phyloP scores from a whole-genome alignment of 2,329 filamentous ascomycete species.

The Metarhizium guizhouense region DNA sequence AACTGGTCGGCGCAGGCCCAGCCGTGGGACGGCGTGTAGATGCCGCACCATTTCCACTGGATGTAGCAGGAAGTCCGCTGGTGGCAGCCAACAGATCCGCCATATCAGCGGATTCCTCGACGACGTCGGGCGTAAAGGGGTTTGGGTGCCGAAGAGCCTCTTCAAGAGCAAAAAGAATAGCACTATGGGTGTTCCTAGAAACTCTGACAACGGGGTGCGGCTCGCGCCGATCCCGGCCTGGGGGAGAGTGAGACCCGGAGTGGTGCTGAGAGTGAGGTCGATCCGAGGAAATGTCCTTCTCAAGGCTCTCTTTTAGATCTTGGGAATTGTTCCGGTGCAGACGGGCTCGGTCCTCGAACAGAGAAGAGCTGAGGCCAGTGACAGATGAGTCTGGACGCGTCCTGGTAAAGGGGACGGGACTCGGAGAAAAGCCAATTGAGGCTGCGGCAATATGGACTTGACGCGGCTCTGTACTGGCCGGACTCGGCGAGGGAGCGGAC shows the following conservation, averaged over 20 bases:
- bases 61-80: slow-evolving; percentile 42
- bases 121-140: slow-evolving; percentile 71
- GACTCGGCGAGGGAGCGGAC: slow-evolving; percentile 32
- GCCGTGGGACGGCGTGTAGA: slow-evolving; percentile 35
- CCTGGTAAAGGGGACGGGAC: slow-evolving; percentile 17
- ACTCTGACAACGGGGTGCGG: slow-evolving; percentile 51
- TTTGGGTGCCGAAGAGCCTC: slow-evolving; percentile 78
- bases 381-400: slow-evolving; percentile 14
- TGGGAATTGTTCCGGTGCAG: slow-evolving; percentile 34
- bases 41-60: slow-evolving; percentile 44
- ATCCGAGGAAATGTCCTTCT: slow-evolving; percentile 27
- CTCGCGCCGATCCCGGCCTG: slow-evolving; percentile 23
- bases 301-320: slow-evolving; percentile 36
- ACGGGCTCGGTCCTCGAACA: slow-evolving; percentile 14
- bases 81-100: slow-evolving; percentile 62
- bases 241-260: slow-evolving; percentile 18
- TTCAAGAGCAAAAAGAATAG: slow-evolving; percentile 87
- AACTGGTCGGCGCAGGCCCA: slow-evolving; percentile 42
- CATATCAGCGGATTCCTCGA: slow-evolving; percentile 89
- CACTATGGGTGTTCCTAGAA: slow-evolving; percentile 76
- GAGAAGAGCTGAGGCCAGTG: slow-evolving; percentile 33
- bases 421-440: slow-evolving; percentile 38
- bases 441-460: slow-evolving; percentile 37
- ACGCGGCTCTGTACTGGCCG: slow-evolving; percentile 33
- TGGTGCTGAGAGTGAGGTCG: slow-evolving; percentile 16